phyloP scores from a whole-genome alignment of 495 filamentous ascomycete species.

The Neurospora pannonica region DNA sequence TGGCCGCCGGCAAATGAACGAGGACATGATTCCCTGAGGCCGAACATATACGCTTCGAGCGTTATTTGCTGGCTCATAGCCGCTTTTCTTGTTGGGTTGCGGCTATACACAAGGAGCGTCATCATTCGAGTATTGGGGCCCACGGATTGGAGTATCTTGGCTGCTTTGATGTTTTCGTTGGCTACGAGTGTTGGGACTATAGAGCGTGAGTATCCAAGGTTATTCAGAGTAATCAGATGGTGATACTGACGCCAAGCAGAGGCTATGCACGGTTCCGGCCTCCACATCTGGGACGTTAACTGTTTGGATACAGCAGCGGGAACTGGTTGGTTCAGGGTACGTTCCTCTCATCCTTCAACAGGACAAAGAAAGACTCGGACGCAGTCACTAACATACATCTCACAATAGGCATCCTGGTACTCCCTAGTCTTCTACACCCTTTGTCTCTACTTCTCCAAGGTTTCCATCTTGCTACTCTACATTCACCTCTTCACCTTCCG shows the following conservation, averaged over 20 bases:
- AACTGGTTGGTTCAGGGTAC: slow-evolving; percentile 19
- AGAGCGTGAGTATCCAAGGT: slow-evolving; percentile 12
- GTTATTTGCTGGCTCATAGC: slow-evolving; percentile 17
- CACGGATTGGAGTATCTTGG: slow-evolving; percentile 23
- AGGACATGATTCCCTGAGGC: slow-evolving; percentile 14
- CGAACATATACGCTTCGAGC: slow-evolving; percentile 14
- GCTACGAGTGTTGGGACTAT: slow-evolving; percentile 14
- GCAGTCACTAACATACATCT: not conserved
- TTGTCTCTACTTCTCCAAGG: slow-evolving; percentile 24
- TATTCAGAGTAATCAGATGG: not conserved
- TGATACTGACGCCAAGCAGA: slow-evolving; percentile 6
- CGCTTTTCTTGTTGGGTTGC: slow-evolving; percentile 19
- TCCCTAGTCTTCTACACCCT: slow-evolving; percentile 20
- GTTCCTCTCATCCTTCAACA: not conserved
- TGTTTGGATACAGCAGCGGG: slow-evolving; percentile 8
- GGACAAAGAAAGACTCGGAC: not conserved
- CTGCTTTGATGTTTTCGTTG: slow-evolving; percentile 18
- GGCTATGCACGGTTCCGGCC: slow-evolving; percentile 16
- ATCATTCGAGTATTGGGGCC: slow-evolving; percentile 16
- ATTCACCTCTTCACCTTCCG: slow-evolving; percentile 29
- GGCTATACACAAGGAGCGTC: slow-evolving; percentile 20
- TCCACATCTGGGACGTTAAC: slow-evolving; percentile 22
- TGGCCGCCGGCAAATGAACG: slow-evolving; percentile 5
- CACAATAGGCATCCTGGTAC: slow-evolving; percentile 19
- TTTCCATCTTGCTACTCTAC: slow-evolving; percentile 31